Evolutionary conservation across 1,284 basidiomycete genomes (phyloP).

Genomic region (Veloporphyrellus conicus): DNA sequence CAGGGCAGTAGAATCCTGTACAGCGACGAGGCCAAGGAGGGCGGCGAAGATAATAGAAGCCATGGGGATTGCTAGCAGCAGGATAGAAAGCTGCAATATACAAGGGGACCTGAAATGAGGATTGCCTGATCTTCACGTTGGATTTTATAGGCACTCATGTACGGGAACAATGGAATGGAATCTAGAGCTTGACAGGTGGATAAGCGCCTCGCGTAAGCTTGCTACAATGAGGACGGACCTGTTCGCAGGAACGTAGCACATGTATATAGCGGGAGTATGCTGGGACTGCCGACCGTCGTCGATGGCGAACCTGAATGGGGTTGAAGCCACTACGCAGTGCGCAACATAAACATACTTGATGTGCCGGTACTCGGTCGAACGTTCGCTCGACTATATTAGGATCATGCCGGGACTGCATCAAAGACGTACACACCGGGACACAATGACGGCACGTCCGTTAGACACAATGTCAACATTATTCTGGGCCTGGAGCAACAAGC

Average conservation of each 20-base stretch:
- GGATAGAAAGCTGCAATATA: neutral
- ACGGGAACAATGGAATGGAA: neutral
- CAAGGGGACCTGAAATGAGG: neutral
- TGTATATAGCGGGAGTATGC: no score
- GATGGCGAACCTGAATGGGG: no score
- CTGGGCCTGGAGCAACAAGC: no score
- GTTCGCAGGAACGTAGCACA: neutral
- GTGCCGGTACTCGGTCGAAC: no score
- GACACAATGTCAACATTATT: no score
- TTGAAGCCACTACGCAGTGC: no score
- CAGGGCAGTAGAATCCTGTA: conserved; percentile 22
- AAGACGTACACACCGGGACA: no score
- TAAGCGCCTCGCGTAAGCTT: neutral
- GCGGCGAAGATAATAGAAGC: conserved; percentile 7
- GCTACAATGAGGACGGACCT: neutral
- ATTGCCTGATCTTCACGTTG: neutral
- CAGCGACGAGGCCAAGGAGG: conserved; percentile 15
- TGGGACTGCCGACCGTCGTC: no score
- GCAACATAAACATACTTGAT: no score
- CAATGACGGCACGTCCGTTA: no score
- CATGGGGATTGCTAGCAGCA: conserved; percentile 7
- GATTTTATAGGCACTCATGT: conserved; percentile 1
- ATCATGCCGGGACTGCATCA: no score
- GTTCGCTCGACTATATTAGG: no score
- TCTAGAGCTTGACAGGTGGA: neutral